A percentile compares a stretch with the other conserved stretches of the same genome.
phyloP scores from a whole-genome alignment of 306 rosid species.

The Crotalaria pallida region DNA sequence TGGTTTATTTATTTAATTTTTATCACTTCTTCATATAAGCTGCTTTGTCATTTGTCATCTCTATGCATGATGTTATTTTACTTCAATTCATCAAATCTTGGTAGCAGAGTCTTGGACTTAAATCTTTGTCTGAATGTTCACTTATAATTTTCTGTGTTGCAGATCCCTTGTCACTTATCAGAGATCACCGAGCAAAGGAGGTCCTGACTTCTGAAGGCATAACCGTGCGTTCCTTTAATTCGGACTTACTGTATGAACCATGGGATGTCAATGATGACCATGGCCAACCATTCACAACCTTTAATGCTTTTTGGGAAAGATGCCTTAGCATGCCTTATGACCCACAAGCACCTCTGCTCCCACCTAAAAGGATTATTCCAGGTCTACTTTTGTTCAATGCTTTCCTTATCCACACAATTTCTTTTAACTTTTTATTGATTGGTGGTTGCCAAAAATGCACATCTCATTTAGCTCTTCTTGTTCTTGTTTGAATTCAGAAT shows the following conservation, averaged over 20 bases:
- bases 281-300: constrained; percentile 84
- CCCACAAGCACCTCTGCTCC: constrained; percentile 97
- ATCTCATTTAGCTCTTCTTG: not conserved
- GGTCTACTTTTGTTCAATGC: constrained; percentile 39
- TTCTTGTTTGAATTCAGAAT: constrained; percentile 12
- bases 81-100: not conserved
- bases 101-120: not conserved
- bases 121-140: not conserved
- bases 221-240: constrained; percentile 80
- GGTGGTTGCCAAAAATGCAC: constrained; percentile 6
- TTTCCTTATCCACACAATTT: not conserved
- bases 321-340: constrained; percentile 98
- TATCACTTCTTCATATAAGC: not conserved
- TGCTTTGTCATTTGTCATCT: not conserved
- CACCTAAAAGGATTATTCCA: constrained; percentile 88
- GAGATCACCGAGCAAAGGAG: constrained; percentile 89
- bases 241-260: constrained; percentile 93
- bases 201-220: constrained; percentile 75
- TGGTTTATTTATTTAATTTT: not conserved
- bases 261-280: constrained; percentile 92
- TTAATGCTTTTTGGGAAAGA: constrained; percentile 88
- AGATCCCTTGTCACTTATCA: constrained; percentile 93
- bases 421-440: not conserved
- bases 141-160: constrained; percentile 24
- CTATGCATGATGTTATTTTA: not conserved